Evolutionary conservation across 139 green algal genomes (phyloP).

Genomic region (Tetraselmis striata): DNA sequence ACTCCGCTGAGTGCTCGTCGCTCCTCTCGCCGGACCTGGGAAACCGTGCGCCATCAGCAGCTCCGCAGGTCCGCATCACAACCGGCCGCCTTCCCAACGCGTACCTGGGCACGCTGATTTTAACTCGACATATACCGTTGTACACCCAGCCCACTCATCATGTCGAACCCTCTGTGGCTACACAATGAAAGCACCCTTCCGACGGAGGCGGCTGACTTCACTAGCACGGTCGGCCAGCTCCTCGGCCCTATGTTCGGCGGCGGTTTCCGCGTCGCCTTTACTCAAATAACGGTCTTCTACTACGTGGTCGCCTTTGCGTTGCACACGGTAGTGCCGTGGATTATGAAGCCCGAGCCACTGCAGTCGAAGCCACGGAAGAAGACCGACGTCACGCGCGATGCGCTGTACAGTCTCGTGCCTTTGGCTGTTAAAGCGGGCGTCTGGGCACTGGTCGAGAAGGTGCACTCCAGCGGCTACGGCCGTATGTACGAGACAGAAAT

Average conservation of each 20-base stretch:
- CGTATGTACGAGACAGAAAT: slow-evolving; percentile 44
- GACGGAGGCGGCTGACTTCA: too few relatives aligned
- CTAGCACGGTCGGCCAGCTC: too few relatives aligned
- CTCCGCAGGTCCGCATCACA: too few relatives aligned
- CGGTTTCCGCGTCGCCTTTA: slow-evolving; percentile 17
- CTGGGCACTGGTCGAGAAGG: slow-evolving; percentile 56
- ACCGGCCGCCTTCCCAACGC: too few relatives aligned
- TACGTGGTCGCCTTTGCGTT: slow-evolving; percentile 51
- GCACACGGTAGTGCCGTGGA: slow-evolving; percentile 53
- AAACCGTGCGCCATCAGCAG: too few relatives aligned
- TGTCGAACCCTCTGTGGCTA: too few relatives aligned
- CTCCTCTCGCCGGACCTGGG: too few relatives aligned
- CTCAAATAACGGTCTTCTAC: slow-evolving; percentile 45
- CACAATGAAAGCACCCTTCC: too few relatives aligned
- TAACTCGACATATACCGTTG: too few relatives aligned
- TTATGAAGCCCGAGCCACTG: slow-evolving; percentile 44
- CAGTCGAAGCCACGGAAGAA: slow-evolving; percentile 36
- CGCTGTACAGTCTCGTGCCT: slow-evolving; percentile 49
- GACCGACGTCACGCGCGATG: slow-evolving; percentile 50
- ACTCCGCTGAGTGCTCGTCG: too few relatives aligned
- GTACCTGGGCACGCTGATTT: too few relatives aligned
- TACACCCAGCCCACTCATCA: too few relatives aligned
- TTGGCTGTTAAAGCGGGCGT: slow-evolving; percentile 69
- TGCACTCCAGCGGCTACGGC: slow-evolving; percentile 38
- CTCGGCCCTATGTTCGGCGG: slow-evolving; percentile 34